Evolutionary conservation across 352 stramenopile species (phyloP).

Genomic region (Phytophthora brassicae): DNA sequence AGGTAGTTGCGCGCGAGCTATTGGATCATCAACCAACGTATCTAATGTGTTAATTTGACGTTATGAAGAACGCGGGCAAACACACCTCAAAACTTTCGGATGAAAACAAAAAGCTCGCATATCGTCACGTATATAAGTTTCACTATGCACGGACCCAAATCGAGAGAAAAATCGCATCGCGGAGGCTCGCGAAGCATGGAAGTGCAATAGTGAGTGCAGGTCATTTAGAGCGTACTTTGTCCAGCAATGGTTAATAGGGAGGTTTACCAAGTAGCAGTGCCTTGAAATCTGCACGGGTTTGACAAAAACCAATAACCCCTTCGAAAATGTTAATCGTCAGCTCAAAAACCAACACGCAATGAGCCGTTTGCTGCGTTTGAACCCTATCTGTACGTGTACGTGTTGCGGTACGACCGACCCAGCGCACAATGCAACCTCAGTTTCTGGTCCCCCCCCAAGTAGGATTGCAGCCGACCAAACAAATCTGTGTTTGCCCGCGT

Average conservation of each 20-base stretch:
- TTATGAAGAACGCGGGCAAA: background rate
- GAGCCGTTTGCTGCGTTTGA: background rate
- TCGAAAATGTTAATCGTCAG: conserved; percentile 8
- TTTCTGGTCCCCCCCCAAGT: too few relatives aligned
- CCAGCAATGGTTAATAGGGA: background rate
- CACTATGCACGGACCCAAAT: background rate
- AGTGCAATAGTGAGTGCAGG: background rate
- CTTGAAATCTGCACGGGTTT: background rate
- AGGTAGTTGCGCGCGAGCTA: background rate
- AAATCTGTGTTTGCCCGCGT: too few relatives aligned
- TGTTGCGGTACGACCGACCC: too few relatives aligned
- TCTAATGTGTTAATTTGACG: conserved; percentile 1
- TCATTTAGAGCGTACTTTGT: background rate
- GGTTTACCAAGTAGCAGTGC: conserved; percentile 1
- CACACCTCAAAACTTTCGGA: background rate
- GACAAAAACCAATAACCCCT: conserved; percentile 4
- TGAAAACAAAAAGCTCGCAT: background rate
- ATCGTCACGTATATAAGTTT: background rate
- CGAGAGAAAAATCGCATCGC: background rate
- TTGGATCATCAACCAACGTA: background rate
- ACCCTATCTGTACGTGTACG: too few relatives aligned
- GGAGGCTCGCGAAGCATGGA: background rate
- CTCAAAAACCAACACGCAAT: background rate
- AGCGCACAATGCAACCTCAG: too few relatives aligned
- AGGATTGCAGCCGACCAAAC: too few relatives aligned